Evolutionary conservation across 1,284 basidiomycete species (phyloP).

Genomic region (Phylloboletellus chloephorus): DNA sequence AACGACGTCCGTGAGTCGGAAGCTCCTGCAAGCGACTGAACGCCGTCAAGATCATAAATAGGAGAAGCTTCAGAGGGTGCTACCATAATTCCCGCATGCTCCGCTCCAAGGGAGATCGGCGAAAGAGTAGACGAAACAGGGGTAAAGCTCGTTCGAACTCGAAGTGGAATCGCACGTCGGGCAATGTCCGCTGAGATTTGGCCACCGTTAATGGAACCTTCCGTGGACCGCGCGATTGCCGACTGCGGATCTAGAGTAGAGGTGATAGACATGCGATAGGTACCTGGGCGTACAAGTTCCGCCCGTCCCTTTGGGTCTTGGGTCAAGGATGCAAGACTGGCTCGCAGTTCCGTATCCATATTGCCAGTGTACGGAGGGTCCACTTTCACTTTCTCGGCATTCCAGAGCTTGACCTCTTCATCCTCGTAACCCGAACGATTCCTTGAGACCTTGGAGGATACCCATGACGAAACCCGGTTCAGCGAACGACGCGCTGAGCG

Average conservation of each 20-base stretch:
- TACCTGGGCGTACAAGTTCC: conserved; percentile 4
- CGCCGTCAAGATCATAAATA: conserved; percentile 45
- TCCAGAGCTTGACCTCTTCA: conserved; percentile 34
- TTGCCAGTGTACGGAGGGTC: conserved; percentile 7
- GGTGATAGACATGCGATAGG: conserved; percentile 3
- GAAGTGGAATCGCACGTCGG: conserved; percentile 3
- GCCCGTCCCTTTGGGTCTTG: conserved; percentile 9
- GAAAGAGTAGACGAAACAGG: conserved; percentile 2
- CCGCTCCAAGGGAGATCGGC: neutral
- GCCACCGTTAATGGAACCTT: conserved; percentile 7
- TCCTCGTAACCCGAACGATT: conserved; percentile 24
- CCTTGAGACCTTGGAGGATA: conserved; percentile 24
- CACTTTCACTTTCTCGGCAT: conserved; percentile 26
- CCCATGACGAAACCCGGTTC: conserved; percentile 34
- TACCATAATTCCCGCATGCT: neutral
- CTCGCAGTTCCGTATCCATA: neutral
- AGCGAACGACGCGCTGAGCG: conserved; percentile 25
- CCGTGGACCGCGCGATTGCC: conserved; percentile 6
- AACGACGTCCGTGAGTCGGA: conserved; percentile 33
- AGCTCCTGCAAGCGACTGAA: conserved; percentile 16
- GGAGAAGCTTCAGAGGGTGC: conserved; percentile 36
- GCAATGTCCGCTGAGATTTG: conserved; percentile 4
- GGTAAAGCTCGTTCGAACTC: conserved; percentile 1
- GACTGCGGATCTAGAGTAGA: conserved; percentile 11
- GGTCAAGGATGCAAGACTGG: conserved; percentile 2